A percentile compares a stretch with the other conserved stretches of the same genome.
Evolutionary conservation across 192 early-diverging fungal species (phyloP).

Genomic region (Dispira parvispora): DNA sequence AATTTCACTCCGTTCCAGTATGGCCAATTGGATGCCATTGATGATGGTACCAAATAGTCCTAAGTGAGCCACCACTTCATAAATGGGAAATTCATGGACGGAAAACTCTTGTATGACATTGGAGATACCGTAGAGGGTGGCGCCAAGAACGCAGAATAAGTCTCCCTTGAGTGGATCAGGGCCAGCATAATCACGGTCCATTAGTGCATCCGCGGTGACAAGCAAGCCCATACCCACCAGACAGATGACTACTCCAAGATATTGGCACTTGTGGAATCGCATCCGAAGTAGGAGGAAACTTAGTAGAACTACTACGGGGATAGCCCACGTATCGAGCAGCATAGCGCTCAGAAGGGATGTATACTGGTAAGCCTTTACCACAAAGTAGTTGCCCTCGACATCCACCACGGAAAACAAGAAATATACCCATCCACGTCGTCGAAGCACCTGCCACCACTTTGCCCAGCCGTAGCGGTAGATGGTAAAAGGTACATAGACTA

Average conservation of each 20-base stretch:
- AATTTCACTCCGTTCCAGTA: slow-evolving; percentile 45
- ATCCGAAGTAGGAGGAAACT: slow-evolving; percentile 44
- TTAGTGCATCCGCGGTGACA: slow-evolving; percentile 45
- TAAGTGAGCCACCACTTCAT: slow-evolving; percentile 58
- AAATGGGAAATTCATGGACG: slow-evolving; percentile 51
- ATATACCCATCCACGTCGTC: slow-evolving; percentile 27
- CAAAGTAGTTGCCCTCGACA: slow-evolving; percentile 72
- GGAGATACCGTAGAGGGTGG: slow-evolving; percentile 56
- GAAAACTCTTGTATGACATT: slow-evolving; percentile 56
- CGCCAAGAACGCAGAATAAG: slow-evolving; percentile 50
- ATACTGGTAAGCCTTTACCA: slow-evolving; percentile 58
- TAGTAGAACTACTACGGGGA: slow-evolving; percentile 54
- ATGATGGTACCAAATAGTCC: slow-evolving; percentile 56
- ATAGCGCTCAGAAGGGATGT: slow-evolving; percentile 60
- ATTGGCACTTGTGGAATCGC: slow-evolving; percentile 45
- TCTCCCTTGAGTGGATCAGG: slow-evolving; percentile 46
- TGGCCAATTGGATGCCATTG: slow-evolving; percentile 51
- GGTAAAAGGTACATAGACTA: slow-evolving; percentile 30
- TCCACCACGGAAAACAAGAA: slow-evolving; percentile 49
- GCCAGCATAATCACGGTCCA: slow-evolving; percentile 36
- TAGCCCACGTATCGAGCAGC: slow-evolving; percentile 63
- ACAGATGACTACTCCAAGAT: slow-evolving; percentile 47
- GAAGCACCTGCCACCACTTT: slow-evolving; percentile 20
- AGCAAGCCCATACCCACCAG: slow-evolving; percentile 50
- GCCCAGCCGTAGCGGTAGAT: slow-evolving; percentile 21